phyloP scores from a whole-genome alignment of 2,329 filamentous ascomycete species.

The Beauveria varroae region DNA sequence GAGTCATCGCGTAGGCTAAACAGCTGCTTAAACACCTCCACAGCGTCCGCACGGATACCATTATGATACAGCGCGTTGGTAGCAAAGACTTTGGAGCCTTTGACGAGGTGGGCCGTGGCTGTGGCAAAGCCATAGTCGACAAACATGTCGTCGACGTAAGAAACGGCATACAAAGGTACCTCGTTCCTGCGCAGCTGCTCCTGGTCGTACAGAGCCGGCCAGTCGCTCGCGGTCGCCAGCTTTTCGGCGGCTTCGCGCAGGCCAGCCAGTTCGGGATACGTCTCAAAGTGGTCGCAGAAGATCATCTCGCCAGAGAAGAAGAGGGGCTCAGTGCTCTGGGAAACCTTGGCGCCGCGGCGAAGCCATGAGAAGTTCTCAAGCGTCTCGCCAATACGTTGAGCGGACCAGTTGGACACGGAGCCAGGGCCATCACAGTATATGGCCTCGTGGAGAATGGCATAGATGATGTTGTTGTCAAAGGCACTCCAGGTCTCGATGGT shows the following conservation, averaged over 20 bases:
- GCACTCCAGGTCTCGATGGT: conserved; percentile 58
- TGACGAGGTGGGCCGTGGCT: conserved; percentile 67
- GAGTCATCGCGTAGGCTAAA: conserved; percentile 68
- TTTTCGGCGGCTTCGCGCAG: conserved; percentile 62
- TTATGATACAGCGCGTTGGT: conserved; percentile 88
- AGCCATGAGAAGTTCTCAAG: conserved; percentile 46
- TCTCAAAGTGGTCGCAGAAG: conserved; percentile 76
- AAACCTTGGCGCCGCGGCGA: conserved; percentile 20
- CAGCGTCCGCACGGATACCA: conserved; percentile 63
- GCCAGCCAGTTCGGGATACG: conserved; percentile 65
- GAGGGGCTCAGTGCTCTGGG: conserved; percentile 40
- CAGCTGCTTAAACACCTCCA: conserved; percentile 69
- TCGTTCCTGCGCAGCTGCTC: conserved; percentile 66
- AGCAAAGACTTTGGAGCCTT: conserved; percentile 70
- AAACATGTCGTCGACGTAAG: conserved; percentile 86
- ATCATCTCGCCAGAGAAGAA: conserved; percentile 93
- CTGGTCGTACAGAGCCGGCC: conserved; percentile 71
- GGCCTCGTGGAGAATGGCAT: conserved; percentile 79
- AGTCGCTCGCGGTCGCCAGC: conserved; percentile 60
- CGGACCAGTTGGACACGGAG: conserved; percentile 65
- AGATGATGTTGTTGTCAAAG: conserved; percentile 74
- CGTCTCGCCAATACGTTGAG: conserved; percentile 51
- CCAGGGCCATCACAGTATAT: conserved; percentile 70
- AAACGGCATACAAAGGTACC: conserved; percentile 80
- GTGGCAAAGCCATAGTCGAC: conserved; percentile 70